These are phyloP conservation scores for Naganishia friedmannii DNA, from an alignment of 768 basidiomycete species.

Conservation along the genomic window DNA sequence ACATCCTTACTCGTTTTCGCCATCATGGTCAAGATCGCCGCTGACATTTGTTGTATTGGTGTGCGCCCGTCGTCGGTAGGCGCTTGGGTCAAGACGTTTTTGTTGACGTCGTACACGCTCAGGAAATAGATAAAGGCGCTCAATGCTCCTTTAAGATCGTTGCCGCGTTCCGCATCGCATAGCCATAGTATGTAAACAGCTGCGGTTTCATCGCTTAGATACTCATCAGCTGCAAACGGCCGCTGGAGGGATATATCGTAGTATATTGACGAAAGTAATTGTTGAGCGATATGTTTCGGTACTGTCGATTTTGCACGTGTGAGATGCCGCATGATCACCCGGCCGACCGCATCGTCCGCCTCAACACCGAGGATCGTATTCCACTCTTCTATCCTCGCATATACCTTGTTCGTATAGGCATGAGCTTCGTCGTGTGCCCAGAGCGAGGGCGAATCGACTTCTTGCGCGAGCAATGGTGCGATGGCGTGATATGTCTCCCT, in stretches of 20 bases:
- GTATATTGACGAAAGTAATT: constrained; percentile 1
- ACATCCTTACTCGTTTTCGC: constrained; percentile 17
- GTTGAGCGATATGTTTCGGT: neutral
- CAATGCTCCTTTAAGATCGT: constrained; percentile 8
- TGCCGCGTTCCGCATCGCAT: constrained; percentile 2
- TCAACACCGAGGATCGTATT: constrained; percentile 4
- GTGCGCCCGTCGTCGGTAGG: neutral
- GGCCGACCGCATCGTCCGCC: constrained; percentile 18
- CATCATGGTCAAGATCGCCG: constrained; percentile 4
- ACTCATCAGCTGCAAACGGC: constrained; percentile 11
- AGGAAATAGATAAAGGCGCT: constrained; percentile 11
- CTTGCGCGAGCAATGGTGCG: neutral
- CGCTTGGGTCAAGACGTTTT: neutral
- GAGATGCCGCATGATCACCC: neutral
- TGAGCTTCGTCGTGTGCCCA: neutral
- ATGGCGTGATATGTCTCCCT: constrained; percentile 15
- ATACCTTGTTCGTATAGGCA: constrained; percentile 3
- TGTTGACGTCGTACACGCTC: constrained; percentile 12
- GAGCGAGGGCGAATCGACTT: neutral
- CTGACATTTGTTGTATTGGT: constrained; percentile 13
- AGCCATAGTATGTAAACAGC: constrained; percentile 4
- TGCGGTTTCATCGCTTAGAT: constrained; percentile 12
- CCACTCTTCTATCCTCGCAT: constrained; percentile 12
- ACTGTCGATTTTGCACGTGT: neutral
- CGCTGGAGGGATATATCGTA: constrained; percentile 13